Conservation (phyloP, 1,284 basidiomycete genomes). For the Schizophyllum amplum region DNA sequence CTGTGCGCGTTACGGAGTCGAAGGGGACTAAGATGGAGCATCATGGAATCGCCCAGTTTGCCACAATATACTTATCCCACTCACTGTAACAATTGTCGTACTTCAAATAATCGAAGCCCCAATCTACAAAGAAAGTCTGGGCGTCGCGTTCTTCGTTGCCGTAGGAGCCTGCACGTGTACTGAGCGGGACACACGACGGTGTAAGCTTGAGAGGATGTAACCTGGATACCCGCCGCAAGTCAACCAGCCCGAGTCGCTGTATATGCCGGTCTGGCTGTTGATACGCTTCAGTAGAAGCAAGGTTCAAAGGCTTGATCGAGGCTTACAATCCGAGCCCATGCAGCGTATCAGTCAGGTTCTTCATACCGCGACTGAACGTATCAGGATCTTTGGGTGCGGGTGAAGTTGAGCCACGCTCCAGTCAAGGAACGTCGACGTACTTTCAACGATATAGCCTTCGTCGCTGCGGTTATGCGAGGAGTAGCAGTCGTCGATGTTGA, state of each 20-base stretch:
- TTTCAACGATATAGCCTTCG: slow-evolving; percentile 39
- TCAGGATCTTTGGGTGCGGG: slow-evolving; percentile 26
- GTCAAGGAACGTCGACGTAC: slow-evolving; percentile 15
- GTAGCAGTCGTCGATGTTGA: slow-evolving; percentile 56
- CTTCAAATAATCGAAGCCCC: slow-evolving; percentile 57
- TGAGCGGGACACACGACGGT: too few species aligned
- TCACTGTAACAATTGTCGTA: slow-evolving; percentile 48
- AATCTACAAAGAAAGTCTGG: slow-evolving; percentile 41
- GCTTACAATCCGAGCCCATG: slow-evolving; percentile 46
- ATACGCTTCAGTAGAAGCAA: background rate
- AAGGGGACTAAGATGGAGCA: slow-evolving; percentile 37
- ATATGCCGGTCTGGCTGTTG: slow-evolving; percentile 45
- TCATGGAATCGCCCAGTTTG: background rate
- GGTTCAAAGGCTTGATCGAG: background rate
- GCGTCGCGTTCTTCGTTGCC: too few species aligned
- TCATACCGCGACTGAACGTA: slow-evolving; percentile 46
- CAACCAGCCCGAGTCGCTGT: slow-evolving; percentile 44
- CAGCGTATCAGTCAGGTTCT: slow-evolving; percentile 38
- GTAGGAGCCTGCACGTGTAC: too few species aligned
- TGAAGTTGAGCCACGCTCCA: slow-evolving; percentile 2
- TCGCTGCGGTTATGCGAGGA: slow-evolving; percentile 40
- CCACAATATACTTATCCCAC: slow-evolving; percentile 5
- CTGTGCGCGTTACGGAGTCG: slow-evolving; percentile 41
- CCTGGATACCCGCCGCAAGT: slow-evolving; percentile 41
- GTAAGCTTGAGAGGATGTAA: slow-evolving; percentile 34